Base-by-base conservation (phyloP, 176 grass and related monocot species). In the Urochloa ruziziensis region DNA sequence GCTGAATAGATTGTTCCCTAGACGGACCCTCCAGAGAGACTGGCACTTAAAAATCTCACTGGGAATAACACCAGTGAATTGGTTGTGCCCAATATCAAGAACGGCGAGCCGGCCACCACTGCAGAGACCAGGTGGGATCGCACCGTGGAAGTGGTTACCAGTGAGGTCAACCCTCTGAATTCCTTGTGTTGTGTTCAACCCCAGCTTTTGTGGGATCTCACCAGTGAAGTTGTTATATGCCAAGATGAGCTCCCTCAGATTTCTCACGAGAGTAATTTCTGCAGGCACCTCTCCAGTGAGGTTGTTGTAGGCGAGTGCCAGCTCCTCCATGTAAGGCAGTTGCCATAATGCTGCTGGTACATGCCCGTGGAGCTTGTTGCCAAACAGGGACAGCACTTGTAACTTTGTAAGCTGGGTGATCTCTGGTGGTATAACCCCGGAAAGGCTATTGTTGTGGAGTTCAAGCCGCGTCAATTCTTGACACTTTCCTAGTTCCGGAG, bases 361-460 rank as follows among this genome's bases (percentile, higher is more conserved):
- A 0, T 52, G 24, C 33, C 91, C 91, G 7, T 83, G 40, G 8
- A 94, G 78, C 39, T 17, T 60, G 66, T 94, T 94, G 24, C 48
- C 63, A 78, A 51, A 94, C 56, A 94, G 79, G 36, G 81, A 75
- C 8, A 94, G 16, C 6, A 15, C 75, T 10, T 21, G 1, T 19
- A 94, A 36, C 13, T 21, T 65, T 11, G 46, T 56, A 42, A 94
- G 88, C 57, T 76, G 28, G 33, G 36, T 21, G 43, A 94, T 71
- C 80, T 94, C 85, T 1, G 51, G 71, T 1, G 85, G 85, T 51
- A 91, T 94, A 13, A 19, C 24, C 49, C 90, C 90, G 2, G 74
- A 69, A 18, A 91, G 78, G 44, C 57, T 80, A 58, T 91, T 91
- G 24, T 88, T 87, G 54, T 91, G 86, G 29, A 91, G 73, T 10